phyloP scores from a whole-genome alignment of 2,329 filamentous ascomycete species.

The Fusarium paranaense region DNA sequence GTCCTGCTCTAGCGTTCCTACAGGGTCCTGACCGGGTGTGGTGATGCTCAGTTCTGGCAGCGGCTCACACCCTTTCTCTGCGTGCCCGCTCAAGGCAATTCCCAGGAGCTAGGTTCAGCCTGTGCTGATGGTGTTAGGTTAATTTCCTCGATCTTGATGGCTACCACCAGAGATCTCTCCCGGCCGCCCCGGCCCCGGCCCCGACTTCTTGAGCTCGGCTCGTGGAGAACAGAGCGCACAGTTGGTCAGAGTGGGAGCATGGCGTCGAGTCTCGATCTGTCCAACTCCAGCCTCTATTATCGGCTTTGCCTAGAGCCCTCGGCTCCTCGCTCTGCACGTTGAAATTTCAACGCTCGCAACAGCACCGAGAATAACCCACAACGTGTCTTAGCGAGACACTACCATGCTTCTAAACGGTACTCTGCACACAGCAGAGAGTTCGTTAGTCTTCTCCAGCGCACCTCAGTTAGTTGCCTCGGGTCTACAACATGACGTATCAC shows the following conservation, averaged over 20 bases:
- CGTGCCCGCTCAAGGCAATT: background rate
- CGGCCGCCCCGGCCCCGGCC: constrained; percentile 16
- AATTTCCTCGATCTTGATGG: constrained; percentile 17
- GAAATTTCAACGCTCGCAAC: constrained; percentile 8
- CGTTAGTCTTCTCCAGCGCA: background rate
- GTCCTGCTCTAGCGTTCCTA: constrained; percentile 10
- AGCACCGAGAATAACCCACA: constrained; percentile 5
- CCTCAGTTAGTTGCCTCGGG: constrained; percentile 6
- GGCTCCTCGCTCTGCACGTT: background rate
- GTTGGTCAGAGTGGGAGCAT: constrained; percentile 29
- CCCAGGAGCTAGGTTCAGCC: constrained; percentile 5
- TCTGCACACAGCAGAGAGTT: background rate
- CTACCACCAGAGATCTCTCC: constrained; percentile 23
- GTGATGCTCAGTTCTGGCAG: constrained; percentile 2
- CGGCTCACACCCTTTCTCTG: constrained; percentile 1
- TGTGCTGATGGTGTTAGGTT: constrained; percentile 3
- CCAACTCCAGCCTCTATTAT: constrained; percentile 3
- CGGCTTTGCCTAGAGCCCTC: background rate
- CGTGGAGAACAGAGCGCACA: background rate
- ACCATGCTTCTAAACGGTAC: background rate
- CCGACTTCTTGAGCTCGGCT: constrained; percentile 1
- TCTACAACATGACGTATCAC: constrained; percentile 28
- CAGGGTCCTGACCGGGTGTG: background rate
- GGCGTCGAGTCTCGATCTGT: constrained; percentile 23
- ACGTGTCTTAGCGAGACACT: constrained; percentile 9